Base-by-base conservation (phyloP, 805 yeast genomes). In the Nakazawaea pomicola region DNA sequence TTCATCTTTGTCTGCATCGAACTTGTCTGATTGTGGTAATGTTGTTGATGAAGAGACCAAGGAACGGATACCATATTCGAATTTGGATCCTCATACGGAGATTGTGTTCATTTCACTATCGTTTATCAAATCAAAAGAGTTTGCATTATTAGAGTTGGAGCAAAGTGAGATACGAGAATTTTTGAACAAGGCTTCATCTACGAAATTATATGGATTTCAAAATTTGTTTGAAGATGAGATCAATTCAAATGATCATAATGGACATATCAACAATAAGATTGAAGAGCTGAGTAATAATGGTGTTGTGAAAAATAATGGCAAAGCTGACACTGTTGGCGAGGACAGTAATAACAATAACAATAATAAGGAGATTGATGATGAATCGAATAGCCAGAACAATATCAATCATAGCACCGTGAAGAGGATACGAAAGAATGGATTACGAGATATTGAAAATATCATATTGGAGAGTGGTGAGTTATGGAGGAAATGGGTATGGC, bases 141-240 rank as follows among this genome's bases (percentile, higher is more conserved):
- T 78, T 50, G 78, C 83, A 29, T 68, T 90, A 41, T 71, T 86
- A 48, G 97, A 90, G 56, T 79, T 89, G 48, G 98, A 90, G 54
- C 95, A 87, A 56, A 80, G 85, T 48, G 98, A 90, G 61, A 86
- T 88, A 33, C 70, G 89, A 29, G 95, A 89, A 55, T 78, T 79
- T 49, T 68, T 90, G 46, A 76, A 77, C 46, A 73, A 80, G 29
- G 55, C 74, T 35, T 76, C 80, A 1, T 68, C 79, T 11, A 67
- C 67, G 45, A 61, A 67, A 12, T 60, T 64, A 57, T 57, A 55
- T 46, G 41, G 54, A 52, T 31, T 54, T 53, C 27, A 65, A 56
- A 36, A 50, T 60, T 10, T 52, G 45, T 41, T 52, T 54, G 60
- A 12, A 33, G 40, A 38, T n/a, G 47, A 46, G 47, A 55, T 29